A percentile compares a stretch with the other conserved stretches of the same genome.
Evolutionary conservation across 2,329 filamentous ascomycete genomes (phyloP).

Genomic region (Helminthosporium solani): DNA sequence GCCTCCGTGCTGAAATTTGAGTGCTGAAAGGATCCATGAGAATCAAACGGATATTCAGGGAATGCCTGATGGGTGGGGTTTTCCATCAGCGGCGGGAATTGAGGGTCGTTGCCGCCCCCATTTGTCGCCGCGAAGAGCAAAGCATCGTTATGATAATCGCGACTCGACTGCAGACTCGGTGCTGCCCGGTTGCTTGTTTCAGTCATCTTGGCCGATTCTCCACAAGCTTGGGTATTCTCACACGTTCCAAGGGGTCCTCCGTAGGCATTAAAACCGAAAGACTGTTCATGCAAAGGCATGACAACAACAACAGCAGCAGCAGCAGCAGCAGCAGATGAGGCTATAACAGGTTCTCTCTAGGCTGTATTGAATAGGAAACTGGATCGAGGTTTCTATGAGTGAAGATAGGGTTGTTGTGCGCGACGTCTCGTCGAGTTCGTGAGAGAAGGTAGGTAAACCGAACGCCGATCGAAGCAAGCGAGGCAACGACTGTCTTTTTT

Average conservation of each 20-base stretch:
- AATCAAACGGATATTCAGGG: too few species aligned
- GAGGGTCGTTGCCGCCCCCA: too few species aligned
- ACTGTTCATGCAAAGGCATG: not conserved
- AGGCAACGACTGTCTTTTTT: not conserved
- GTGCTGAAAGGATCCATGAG: not conserved
- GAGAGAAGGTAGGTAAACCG: not conserved
- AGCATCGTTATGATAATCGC: not conserved
- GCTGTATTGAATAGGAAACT: not conserved
- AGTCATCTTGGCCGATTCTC: not conserved
- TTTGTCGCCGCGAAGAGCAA: not conserved
- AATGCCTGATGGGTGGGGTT: too few species aligned
- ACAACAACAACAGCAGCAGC: not conserved
- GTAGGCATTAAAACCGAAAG: not conserved
- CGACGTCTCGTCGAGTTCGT: not conserved
- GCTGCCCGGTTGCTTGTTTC: not conserved
- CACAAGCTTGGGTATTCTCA: not conserved
- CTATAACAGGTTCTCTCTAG: not conserved
- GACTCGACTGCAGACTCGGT: not conserved
- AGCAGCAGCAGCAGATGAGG: not conserved
- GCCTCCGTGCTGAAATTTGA: not conserved
- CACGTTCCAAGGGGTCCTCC: not conserved
- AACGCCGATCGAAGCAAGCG: not conserved
- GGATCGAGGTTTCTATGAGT: not conserved
- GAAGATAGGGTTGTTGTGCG: not conserved
- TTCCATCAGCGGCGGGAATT: too few species aligned